Evolutionary conservation across 2,329 filamentous ascomycete species (phyloP).

Genomic region (Pyricularia grisea): DNA sequence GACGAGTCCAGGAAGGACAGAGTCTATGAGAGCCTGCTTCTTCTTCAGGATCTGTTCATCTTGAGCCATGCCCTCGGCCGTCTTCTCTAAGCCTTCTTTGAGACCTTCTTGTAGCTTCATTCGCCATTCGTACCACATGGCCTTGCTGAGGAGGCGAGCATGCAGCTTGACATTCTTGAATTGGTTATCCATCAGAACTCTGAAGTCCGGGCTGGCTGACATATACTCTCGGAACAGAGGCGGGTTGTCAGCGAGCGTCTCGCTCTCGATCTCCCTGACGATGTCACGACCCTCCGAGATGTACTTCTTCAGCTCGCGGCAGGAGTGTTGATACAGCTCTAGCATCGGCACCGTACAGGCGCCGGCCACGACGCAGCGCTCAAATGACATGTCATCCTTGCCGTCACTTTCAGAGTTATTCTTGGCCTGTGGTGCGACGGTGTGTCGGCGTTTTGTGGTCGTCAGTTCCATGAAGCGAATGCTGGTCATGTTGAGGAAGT

Average conservation of each 20-base stretch:
- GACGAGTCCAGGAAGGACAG: slow-evolving; percentile 55
- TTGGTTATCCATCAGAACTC: slow-evolving; percentile 84
- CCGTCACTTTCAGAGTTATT: slow-evolving; percentile 21
- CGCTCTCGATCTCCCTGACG: slow-evolving; percentile 81
- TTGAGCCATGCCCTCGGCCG: slow-evolving; percentile 63
- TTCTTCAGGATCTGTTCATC: slow-evolving; percentile 60
- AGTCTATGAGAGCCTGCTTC: slow-evolving; percentile 59
- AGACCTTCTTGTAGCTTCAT: slow-evolving; percentile 77
- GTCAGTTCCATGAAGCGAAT: slow-evolving; percentile 98
- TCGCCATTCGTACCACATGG: slow-evolving; percentile 97
- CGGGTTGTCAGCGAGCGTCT: slow-evolving; percentile 84
- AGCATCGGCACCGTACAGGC: slow-evolving; percentile 89
- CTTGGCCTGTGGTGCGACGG: slow-evolving; percentile 48
- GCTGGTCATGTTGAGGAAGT: slow-evolving; percentile 90
- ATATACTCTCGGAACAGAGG: slow-evolving; percentile 88
- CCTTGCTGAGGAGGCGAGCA: slow-evolving; percentile 81
- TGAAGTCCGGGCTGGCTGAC: slow-evolving; percentile 73
- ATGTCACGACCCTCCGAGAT: slow-evolving; percentile 88
- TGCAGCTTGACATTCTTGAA: slow-evolving; percentile 97
- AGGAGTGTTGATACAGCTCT: slow-evolving; percentile 90
- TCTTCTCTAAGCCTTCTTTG: slow-evolving; percentile 69
- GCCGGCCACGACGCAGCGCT: slow-evolving; percentile 76
- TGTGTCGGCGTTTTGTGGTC: slow-evolving; percentile 89
- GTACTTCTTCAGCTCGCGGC: slow-evolving; percentile 91
- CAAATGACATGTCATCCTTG: slow-evolving; percentile 50